Percentiles rank a stretch among this genome's conserved stretches.
These are phyloP conservation scores for Cucurbita argyrosperma DNA, from an alignment of 306 rosid species.

Conservation along the genomic window DNA sequence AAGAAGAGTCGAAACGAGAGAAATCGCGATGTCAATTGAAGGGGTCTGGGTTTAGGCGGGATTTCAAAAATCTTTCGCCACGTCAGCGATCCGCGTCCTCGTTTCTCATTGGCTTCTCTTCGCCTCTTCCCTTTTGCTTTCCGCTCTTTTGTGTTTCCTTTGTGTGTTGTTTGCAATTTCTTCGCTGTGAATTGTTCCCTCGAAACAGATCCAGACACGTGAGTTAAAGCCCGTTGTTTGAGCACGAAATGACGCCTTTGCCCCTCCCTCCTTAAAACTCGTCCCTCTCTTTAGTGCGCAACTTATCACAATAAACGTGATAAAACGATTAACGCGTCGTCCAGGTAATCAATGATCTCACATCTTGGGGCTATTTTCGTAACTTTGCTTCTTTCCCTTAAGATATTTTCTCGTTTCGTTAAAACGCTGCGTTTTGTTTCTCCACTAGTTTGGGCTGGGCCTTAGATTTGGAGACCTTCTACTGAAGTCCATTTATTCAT, in stretches of 20 bases:
- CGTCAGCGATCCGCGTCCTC: constrained; percentile 44
- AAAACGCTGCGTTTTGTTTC: not conserved
- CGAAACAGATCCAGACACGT: constrained; percentile 5
- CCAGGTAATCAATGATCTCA: constrained; percentile 1
- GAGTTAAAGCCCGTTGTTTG: constrained; percentile 1
- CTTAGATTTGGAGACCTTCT: not conserved
- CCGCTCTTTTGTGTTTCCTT: constrained; percentile 39
- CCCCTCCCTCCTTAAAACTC: not conserved
- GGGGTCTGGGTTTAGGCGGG: constrained; percentile 78
- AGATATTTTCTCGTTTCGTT: not conserved
- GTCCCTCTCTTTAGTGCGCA: not conserved
- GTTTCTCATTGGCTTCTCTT: not conserved
- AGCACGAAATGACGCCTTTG: not conserved
- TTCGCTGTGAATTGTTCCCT: not conserved
- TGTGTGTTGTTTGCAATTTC: constrained; percentile 28
- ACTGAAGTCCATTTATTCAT: not conserved
- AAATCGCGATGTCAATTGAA: constrained; percentile 37
- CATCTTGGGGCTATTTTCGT: not conserved
- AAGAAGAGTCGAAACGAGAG: constrained; percentile 3
- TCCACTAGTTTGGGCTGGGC: not conserved
- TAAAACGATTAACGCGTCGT: constrained; percentile 9
- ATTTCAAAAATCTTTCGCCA: constrained; percentile 39
- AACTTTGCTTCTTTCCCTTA: not conserved
- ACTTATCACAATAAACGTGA: constrained; percentile 10
- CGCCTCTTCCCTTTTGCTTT: not conserved